Conservation (phyloP, 2,329 filamentous ascomycete genomes). For the Fusarium compactum region DNA sequence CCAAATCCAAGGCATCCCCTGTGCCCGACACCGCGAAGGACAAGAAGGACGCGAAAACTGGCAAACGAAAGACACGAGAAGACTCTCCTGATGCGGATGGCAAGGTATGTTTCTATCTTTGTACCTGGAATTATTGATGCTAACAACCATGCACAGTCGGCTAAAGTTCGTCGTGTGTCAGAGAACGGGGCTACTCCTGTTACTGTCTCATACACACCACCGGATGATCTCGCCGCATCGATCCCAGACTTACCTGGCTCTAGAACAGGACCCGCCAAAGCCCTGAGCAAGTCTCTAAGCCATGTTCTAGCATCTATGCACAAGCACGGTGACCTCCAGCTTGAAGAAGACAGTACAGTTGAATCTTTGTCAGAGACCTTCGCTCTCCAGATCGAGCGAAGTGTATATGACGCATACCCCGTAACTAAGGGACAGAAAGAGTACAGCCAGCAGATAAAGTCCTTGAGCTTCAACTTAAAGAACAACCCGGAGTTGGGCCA, state of each 20-base stretch:
- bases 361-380: slow-evolving; percentile 76
- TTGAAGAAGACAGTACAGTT: slow-evolving; percentile 72
- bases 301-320: slow-evolving; percentile 74
- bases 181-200: slow-evolving; percentile 56
- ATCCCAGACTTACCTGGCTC: slow-evolving; percentile 69
- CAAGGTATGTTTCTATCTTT: slow-evolving; percentile 58
- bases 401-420: slow-evolving; percentile 68
- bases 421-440: slow-evolving; percentile 60
- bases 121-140: background rate
- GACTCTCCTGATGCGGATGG: slow-evolving; percentile 65
- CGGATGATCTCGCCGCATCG: slow-evolving; percentile 63
- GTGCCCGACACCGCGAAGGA: slow-evolving; percentile 60
- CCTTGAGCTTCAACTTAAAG: slow-evolving; percentile 88
- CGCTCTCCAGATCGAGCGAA: slow-evolving; percentile 84
- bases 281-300: slow-evolving; percentile 76
- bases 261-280: slow-evolving; percentile 77
- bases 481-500: slow-evolving; percentile 83
- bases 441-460: slow-evolving; percentile 75
- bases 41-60: slow-evolving; percentile 61
- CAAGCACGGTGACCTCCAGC: slow-evolving; percentile 71
- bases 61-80: slow-evolving; percentile 70
- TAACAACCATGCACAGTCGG: slow-evolving; percentile 51
- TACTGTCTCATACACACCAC: slow-evolving; percentile 59
- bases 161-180: slow-evolving; percentile 66
- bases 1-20: slow-evolving; percentile 56